A percentile compares a stretch with the other conserved stretches of the same genome.
Evolutionary conservation across 768 basidiomycete genomes (phyloP).

Genomic region (Termitomyces sp.): DNA sequence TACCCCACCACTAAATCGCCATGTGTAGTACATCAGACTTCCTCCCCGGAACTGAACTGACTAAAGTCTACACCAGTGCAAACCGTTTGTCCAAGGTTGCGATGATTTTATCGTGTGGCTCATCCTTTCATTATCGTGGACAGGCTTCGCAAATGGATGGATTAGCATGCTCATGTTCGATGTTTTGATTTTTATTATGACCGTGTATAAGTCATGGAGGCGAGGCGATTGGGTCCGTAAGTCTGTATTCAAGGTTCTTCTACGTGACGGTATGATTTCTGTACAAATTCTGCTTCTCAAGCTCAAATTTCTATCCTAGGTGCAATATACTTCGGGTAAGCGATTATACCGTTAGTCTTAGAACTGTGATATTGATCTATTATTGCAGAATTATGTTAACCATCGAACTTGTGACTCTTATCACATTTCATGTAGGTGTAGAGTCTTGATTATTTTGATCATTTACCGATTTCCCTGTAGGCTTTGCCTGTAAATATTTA

Average conservation of each 20-base stretch:
- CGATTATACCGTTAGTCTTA: not conserved
- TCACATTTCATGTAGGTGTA: not conserved
- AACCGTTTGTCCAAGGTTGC: not conserved
- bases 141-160: conserved; percentile 35
- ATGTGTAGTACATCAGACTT: not conserved
- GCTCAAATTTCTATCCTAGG: not conserved
- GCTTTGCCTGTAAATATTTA: not conserved
- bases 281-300: not conserved
- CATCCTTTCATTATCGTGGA: not conserved
- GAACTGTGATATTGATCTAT: not conserved
- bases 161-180: conserved; percentile 35
- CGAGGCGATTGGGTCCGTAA: conserved; percentile 1
- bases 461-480: not conserved
- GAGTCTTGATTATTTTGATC: too few relatives aligned
- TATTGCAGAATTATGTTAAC: not conserved
- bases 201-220: conserved; percentile 30
- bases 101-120: not conserved
- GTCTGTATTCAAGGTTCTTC: not conserved
- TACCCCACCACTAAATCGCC: not conserved
- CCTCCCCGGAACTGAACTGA: not conserved
- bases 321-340: not conserved
- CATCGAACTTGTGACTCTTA: not conserved
- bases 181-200: conserved; percentile 34
- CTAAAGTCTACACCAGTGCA: not conserved
- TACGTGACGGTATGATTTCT: not conserved